Evolutionary conservation across 208 protist genomes (phyloP).

Genomic region (Leishmania tropica): DNA sequence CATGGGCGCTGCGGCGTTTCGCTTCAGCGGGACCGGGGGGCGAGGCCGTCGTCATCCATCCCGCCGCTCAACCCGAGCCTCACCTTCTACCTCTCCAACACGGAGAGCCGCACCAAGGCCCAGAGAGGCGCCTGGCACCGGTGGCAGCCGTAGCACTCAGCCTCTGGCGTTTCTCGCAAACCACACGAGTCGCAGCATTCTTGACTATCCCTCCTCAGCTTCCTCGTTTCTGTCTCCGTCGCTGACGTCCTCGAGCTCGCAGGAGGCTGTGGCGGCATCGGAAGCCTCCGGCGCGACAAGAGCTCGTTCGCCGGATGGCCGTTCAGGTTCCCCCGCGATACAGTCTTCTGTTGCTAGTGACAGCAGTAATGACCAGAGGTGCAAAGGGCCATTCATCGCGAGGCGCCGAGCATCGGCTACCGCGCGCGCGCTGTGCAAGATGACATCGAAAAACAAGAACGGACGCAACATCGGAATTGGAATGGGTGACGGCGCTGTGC

Average conservation of each 20-base stretch:
- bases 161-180: not conserved
- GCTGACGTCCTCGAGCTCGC: not conserved
- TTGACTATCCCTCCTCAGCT: not conserved
- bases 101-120: not conserved
- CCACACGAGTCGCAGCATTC: not conserved
- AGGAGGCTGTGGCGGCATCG: not conserved
- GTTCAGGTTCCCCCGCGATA: not conserved
- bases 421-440: not conserved
- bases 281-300: not conserved
- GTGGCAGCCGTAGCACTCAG: not conserved
- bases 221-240: not conserved
- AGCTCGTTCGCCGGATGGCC: not conserved
- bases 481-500: not conserved
- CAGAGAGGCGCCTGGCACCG: not conserved
- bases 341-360: not conserved
- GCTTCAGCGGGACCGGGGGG: not conserved
- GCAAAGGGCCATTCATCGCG: not conserved
- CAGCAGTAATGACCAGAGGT: not conserved
- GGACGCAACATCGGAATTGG: constrained; percentile 11
- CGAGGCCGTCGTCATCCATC: not conserved
- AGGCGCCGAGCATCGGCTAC: not conserved
- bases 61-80: not conserved
- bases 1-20: not conserved
- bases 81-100: not conserved
- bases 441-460: not conserved